phyloP scores from a whole-genome alignment of 179 eudicot genomes.

The Silene noctiflora region DNA sequence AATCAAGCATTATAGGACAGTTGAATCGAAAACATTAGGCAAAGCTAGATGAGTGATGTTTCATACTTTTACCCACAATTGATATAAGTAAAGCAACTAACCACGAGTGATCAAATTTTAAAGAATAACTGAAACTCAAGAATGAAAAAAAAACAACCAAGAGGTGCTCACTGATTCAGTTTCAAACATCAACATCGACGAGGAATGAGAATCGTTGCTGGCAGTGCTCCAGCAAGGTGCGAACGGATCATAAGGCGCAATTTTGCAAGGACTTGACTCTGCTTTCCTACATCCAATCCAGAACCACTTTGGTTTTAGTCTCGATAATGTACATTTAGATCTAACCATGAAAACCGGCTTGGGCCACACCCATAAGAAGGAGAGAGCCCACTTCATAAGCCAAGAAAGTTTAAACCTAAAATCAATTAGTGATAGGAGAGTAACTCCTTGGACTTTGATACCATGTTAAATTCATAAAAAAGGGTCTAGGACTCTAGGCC shows the following conservation, averaged over 20 bases:
- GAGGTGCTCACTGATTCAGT: conserved; percentile 5
- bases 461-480: too few species aligned
- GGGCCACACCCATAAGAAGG: too few species aligned
- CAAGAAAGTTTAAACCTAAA: too few species aligned
- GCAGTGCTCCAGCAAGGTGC: neutral
- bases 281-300: conserved; percentile 12
- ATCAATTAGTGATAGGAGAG: too few species aligned
- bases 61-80: too few species aligned
- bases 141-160: neutral
- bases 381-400: too few species aligned
- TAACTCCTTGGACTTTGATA: too few species aligned
- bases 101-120: neutral
- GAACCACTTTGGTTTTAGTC: neutral
- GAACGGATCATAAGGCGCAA: neutral
- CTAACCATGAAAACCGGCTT: neutral
- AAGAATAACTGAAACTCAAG: neutral
- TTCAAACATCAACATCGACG: neutral
- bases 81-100: too few species aligned
- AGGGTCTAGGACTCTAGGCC: too few species aligned
- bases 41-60: too few species aligned
- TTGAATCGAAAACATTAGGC: too few species aligned
- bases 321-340: neutral
- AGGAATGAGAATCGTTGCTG: neutral
- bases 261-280: neutral
- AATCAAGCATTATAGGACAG: too few species aligned